Evolutionary conservation across 1,139 yeast species (phyloP).

Genomic region (Scheffersomyces titani): DNA sequence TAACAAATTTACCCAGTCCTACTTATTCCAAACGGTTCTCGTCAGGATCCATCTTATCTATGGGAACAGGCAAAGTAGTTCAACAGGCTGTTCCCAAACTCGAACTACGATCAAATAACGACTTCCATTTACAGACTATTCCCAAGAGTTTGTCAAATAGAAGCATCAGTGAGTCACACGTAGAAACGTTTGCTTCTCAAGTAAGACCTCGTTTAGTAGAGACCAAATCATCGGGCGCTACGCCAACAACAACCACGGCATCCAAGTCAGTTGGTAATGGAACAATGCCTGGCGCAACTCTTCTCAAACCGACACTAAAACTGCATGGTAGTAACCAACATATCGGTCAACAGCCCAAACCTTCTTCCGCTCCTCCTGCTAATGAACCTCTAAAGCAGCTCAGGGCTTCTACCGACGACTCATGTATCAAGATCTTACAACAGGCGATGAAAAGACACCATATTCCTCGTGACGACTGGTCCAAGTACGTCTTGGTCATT

Average conservation of each 20-base stretch:
- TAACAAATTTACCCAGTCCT: constrained; percentile 37
- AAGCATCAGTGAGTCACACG: neutral
- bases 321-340: constrained; percentile 10
- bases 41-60: constrained; percentile 39
- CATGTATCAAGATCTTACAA: constrained; percentile 85
- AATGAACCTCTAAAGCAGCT: constrained; percentile 81
- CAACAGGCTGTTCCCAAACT: constrained; percentile 30
- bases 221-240: constrained; percentile 26
- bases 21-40: constrained; percentile 41
- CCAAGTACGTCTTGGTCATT: constrained; percentile 83
- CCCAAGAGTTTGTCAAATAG: neutral
- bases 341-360: constrained; percentile 1
- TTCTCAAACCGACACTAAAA: constrained; percentile 14
- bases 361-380: constrained; percentile 2
- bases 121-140: neutral
- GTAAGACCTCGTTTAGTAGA: constrained; percentile 35
- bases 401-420: constrained; percentile 87
- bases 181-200: neutral
- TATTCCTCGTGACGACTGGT: constrained; percentile 80
- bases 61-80: constrained; percentile 46
- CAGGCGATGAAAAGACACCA: constrained; percentile 89
- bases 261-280: neutral
- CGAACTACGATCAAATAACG: constrained; percentile 11
- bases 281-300: constrained; percentile 2
- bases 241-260: constrained; percentile 10